Percentiles rank a stretch among this genome's conserved stretches.
These are phyloP conservation scores for Allantophomopsis cytisporea DNA, from an alignment of 2,329 filamentous ascomycete species.

Conservation along the genomic window DNA sequence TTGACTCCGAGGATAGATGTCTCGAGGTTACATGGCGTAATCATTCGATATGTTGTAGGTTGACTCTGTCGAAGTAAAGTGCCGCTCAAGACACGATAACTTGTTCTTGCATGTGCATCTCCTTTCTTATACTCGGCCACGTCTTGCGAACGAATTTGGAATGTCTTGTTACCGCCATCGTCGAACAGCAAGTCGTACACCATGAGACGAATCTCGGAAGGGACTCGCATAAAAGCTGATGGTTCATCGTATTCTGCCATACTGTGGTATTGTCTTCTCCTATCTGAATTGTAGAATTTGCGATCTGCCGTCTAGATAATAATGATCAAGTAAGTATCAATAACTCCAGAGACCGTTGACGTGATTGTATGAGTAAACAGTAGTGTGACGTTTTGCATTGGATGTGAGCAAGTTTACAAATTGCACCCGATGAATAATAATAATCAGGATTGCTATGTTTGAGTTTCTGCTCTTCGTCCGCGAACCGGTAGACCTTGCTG, in stretches of 20 bases:
- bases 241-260: not conserved
- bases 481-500: too few relatives aligned
- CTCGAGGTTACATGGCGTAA: conserved; percentile 26
- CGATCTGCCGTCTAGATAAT: too few relatives aligned
- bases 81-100: conserved; percentile 27
- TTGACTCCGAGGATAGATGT: conserved; percentile 30
- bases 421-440: too few relatives aligned
- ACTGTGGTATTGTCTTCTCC: too few relatives aligned
- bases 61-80: conserved; percentile 25
- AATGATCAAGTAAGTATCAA: too few relatives aligned
- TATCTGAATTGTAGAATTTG: too few relatives aligned
- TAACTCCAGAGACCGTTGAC: too few relatives aligned
- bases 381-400: too few relatives aligned
- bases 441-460: too few relatives aligned
- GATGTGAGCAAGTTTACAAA: too few relatives aligned
- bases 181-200: conserved; percentile 26
- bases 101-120: conserved; percentile 15
- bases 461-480: too few relatives aligned
- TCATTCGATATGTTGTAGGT: conserved; percentile 41
- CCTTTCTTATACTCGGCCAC: conserved; percentile 10
- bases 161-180: conserved; percentile 17
- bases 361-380: too few relatives aligned
- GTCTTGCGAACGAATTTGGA: conserved; percentile 24
- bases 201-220: conserved; percentile 13
- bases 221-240: conserved; percentile 9